Base-by-base conservation (phyloP, 164 flowering plant genomes). In the Paratinospora sagittata region DNA sequence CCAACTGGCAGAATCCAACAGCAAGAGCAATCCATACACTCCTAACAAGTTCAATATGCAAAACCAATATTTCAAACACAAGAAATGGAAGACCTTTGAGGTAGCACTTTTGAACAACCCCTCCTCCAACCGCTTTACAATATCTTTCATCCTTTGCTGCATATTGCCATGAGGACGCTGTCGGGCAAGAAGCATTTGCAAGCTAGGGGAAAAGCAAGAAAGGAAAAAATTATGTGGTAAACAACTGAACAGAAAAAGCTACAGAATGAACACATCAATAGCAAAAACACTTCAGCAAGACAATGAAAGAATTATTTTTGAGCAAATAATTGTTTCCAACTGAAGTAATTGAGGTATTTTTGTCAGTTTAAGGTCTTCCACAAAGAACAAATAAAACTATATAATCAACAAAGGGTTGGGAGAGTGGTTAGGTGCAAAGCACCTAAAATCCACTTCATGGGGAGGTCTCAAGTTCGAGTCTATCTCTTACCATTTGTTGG, bases 61-160 rank as follows among this genome's bases (percentile, higher is more conserved):
- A 23, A 34, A 47, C 39, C 60, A 66, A n/a, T 70, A 71, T 63
- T 7, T 70, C 17, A 74, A 74, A 55, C 14, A 27, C 47, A 61
- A 60, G 27, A 34, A 8, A 69, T 34, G 26, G 62, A 72, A 67
- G 39, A 95, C 99, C 96, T 82, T 80, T 69, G 90, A 66, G 23
- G 60, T 2, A 73, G 99, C 90, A 66, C 8, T 55, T 73, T 77
- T 89, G 58, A 81, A 86, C 10, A 95, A 71, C 19, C 81, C 77
- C 65, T 87, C 96, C 73, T 95, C 99, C 73, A 92, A 71, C 52
- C 94, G 94, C 77, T 70, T 90, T 27, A 80, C 88, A 78, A 95
- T 60, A 78, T 91, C 96, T 27, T 37, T 47, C 36, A 85, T 36
- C 84, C 67, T 88, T 43, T 63, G 47, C 66, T 71, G 79, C 77